These are phyloP conservation scores for Phyllosticta capitalensis DNA, from an alignment of 2,329 filamentous ascomycete genomes.

Conservation along the genomic window DNA sequence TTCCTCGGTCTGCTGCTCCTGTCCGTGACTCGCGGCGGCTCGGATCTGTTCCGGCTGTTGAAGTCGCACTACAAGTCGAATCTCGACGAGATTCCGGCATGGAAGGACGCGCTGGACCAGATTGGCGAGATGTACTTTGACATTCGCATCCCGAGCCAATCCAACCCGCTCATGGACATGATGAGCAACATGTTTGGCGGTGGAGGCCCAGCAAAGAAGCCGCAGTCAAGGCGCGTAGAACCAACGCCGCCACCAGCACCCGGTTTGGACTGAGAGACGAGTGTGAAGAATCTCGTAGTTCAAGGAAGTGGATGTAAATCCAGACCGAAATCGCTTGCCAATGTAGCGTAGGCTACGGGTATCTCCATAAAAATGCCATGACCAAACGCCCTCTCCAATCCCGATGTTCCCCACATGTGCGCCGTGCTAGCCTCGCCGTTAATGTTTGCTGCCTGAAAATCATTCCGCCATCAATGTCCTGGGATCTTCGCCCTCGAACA, in stretches of 20 bases:
- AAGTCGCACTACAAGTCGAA: slow-evolving; percentile 70
- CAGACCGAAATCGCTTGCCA: not conserved
- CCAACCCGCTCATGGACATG: slow-evolving; percentile 94
- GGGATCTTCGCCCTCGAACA: slow-evolving; percentile 64
- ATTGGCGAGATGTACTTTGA: slow-evolving; percentile 96
- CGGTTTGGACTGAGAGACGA: slow-evolving; percentile 25
- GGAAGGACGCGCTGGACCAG: slow-evolving; percentile 71
- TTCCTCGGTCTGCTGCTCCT: slow-evolving; percentile 80
- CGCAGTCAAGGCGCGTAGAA: slow-evolving; percentile 39
- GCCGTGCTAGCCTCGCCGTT: not conserved
- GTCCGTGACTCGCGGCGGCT: slow-evolving; percentile 64
- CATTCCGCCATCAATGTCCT: not conserved
- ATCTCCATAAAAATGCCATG: not conserved
- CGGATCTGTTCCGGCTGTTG: slow-evolving; percentile 74
- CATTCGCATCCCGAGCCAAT: slow-evolving; percentile 78
- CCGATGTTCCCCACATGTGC: not conserved
- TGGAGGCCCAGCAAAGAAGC: slow-evolving; percentile 43
- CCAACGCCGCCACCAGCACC: slow-evolving; percentile 22
- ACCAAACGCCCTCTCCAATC: not conserved
- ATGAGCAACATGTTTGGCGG: slow-evolving; percentile 92
- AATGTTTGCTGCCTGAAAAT: not conserved
- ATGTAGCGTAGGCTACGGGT: slow-evolving; percentile 1
- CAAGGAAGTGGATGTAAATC: not conserved
- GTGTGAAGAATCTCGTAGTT: not conserved
- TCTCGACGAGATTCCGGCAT: slow-evolving; percentile 65